Conservation (phyloP, 805 yeast genomes). For the Saturnispora galanensis region DNA sequence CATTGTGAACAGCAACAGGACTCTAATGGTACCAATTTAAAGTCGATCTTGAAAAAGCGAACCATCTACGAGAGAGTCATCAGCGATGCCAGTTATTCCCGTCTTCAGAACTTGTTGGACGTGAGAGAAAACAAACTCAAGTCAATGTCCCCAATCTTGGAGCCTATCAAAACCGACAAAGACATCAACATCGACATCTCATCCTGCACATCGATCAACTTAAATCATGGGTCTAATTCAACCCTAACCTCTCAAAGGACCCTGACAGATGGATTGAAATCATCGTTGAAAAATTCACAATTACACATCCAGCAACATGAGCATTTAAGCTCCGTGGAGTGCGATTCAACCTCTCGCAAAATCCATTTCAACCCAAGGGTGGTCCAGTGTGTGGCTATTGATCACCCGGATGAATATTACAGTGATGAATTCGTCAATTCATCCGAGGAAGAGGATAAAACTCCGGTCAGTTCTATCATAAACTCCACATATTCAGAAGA, state of each 20-base stretch:
- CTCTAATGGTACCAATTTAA: constrained; percentile 29
- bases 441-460: constrained; percentile 17
- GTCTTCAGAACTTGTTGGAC: constrained; percentile 24
- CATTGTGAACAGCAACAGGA: not conserved
- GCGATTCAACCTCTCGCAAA: constrained; percentile 41
- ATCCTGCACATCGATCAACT: constrained; percentile 6
- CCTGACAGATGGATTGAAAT: constrained; percentile 9
- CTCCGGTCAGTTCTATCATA: constrained; percentile 10
- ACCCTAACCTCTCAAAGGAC: constrained; percentile 9
- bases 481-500: constrained; percentile 8
- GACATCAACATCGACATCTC: not conserved
- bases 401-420: constrained; percentile 16
- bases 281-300: constrained; percentile 11
- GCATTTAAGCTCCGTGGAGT: constrained; percentile 1
- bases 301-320: constrained; percentile 8
- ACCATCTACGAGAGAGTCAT: constrained; percentile 76
- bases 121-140: constrained; percentile 23
- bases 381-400: constrained; percentile 83
- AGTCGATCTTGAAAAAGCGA: constrained; percentile 83
- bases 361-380: constrained; percentile 93
- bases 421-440: constrained; percentile 12
- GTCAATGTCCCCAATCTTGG: constrained; percentile 26
- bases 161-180: constrained; percentile 14
- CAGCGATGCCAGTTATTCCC: constrained; percentile 37
- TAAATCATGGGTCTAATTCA: constrained; percentile 11